Percentiles rank a stretch among this genome's conserved stretches.
phyloP scores from a whole-genome alignment of 2,329 filamentous ascomycete genomes.

The Aspergillus alliaceus region DNA sequence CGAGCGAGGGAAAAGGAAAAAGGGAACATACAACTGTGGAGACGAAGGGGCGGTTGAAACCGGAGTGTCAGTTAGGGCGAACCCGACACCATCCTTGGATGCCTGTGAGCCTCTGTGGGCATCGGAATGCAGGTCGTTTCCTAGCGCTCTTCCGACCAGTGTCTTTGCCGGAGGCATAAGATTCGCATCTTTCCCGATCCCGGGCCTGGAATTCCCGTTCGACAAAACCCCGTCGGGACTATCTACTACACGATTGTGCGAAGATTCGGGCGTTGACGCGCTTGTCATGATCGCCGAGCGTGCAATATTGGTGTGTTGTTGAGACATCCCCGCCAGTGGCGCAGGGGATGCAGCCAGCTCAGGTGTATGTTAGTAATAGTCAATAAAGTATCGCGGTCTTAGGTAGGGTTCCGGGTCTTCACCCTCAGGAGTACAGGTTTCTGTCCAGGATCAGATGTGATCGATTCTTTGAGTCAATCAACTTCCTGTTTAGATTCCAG shows the following conservation, averaged over 20 bases:
- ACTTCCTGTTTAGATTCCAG: background rate
- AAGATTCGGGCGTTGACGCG: slow-evolving; percentile 22
- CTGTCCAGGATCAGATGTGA: slow-evolving; percentile 3
- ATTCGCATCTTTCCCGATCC: slow-evolving; percentile 30
- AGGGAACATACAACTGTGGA: slow-evolving; percentile 57
- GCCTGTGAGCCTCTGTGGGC: slow-evolving; percentile 34
- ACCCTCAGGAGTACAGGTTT: slow-evolving; percentile 6
- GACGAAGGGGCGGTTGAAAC: slow-evolving; percentile 62
- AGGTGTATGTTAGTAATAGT: background rate
- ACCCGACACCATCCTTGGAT: slow-evolving; percentile 50
- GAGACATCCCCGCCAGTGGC: slow-evolving; percentile 36
- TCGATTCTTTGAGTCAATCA: background rate
- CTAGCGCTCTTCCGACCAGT: slow-evolving; percentile 44
- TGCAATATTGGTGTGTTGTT: slow-evolving; percentile 52
- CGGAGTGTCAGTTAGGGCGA: slow-evolving; percentile 63
- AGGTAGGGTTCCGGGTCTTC: background rate
- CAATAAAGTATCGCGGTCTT: background rate
- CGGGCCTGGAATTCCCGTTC: slow-evolving; percentile 19
- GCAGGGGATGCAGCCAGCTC: slow-evolving; percentile 19
- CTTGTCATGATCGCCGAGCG: slow-evolving; percentile 52
- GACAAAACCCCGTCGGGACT: slow-evolving; percentile 22
- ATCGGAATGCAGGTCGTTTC: slow-evolving; percentile 42
- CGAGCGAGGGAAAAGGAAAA: slow-evolving; percentile 17
- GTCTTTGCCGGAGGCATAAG: slow-evolving; percentile 41
- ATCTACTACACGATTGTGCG: slow-evolving; percentile 20